phyloP scores from a whole-genome alignment of 257 asterid genomes.

The Petunia secreta region DNA sequence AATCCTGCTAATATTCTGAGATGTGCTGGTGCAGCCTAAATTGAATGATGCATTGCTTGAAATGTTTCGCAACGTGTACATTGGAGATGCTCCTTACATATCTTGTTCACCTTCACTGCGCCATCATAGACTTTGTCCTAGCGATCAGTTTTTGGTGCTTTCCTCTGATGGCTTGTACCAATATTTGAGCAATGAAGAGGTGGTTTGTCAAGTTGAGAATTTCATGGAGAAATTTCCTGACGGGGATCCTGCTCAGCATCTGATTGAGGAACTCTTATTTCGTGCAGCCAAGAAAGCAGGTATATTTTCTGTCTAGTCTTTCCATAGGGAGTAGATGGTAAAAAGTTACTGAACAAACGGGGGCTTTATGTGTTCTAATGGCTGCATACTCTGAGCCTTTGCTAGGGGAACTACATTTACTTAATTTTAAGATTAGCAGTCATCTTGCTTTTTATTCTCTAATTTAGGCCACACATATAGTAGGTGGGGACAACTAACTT shows the following conservation, averaged over 20 bases:
- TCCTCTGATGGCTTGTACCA: constrained; percentile 38
- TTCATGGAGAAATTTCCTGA: constrained; percentile 33
- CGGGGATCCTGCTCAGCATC: constrained; percentile 36
- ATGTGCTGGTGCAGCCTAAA: constrained; percentile 32
- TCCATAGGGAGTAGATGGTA: not conserved
- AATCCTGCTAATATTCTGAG: not conserved
- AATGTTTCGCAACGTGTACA: constrained; percentile 33
- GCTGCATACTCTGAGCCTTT: not conserved
- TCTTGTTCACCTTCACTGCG: constrained; percentile 31
- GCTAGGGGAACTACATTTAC: not conserved
- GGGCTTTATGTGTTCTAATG: not conserved
- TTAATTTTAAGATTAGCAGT: not conserved
- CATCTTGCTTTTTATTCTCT: not conserved
- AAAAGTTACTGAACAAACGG: not conserved
- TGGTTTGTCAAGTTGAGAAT: constrained; percentile 31
- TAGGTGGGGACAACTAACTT: not conserved
- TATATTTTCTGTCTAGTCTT: constrained; percentile 15
- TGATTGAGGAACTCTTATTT: constrained; percentile 36
- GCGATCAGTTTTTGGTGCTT: constrained; percentile 36
- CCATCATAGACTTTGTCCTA: constrained; percentile 32
- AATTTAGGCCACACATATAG: not conserved
- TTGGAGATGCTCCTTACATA: constrained; percentile 32
- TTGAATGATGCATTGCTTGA: constrained; percentile 34
- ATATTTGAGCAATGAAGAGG: constrained; percentile 34
- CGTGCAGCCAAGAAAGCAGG: constrained; percentile 40